phyloP scores from a whole-genome alignment of 73 alveolate species.

The Stentor coeruleus region DNA sequence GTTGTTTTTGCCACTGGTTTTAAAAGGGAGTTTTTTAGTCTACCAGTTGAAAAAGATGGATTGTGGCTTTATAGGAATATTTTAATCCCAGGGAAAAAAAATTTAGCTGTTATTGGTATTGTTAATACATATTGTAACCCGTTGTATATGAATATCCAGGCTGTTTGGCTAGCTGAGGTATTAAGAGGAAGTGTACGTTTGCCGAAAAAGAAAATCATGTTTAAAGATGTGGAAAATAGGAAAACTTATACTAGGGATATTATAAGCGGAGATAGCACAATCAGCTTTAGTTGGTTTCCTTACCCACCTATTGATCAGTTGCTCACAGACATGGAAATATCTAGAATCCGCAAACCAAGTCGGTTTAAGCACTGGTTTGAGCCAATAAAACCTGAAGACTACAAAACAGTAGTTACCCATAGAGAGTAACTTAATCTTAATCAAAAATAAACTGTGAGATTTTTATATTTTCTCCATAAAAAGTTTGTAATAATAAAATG shows the following conservation, averaged over 20 bases:
- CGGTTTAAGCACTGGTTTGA: background rate
- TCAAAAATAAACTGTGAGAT: too few species aligned
- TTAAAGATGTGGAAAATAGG: background rate
- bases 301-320: background rate
- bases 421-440: too few species aligned
- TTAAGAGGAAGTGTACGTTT: background rate
- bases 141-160: background rate
- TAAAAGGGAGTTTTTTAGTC: too few species aligned
- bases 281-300: background rate
- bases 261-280: background rate
- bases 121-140: background rate
- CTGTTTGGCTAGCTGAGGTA: background rate
- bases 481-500: too few species aligned
- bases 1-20: conserved; percentile 4
- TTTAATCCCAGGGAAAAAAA: background rate
- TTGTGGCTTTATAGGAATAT: background rate
- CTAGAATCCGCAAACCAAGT: background rate
- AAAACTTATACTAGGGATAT: too few species aligned
- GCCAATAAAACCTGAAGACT: background rate
- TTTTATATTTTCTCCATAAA: too few species aligned
- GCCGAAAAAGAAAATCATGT: background rate
- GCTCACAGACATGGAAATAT: background rate
- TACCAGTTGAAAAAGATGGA: background rate
- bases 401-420: background rate
- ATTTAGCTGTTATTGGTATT: background rate